Conservation (phyloP, 805 yeast species). For the Myxozyma neotropica region DNA sequence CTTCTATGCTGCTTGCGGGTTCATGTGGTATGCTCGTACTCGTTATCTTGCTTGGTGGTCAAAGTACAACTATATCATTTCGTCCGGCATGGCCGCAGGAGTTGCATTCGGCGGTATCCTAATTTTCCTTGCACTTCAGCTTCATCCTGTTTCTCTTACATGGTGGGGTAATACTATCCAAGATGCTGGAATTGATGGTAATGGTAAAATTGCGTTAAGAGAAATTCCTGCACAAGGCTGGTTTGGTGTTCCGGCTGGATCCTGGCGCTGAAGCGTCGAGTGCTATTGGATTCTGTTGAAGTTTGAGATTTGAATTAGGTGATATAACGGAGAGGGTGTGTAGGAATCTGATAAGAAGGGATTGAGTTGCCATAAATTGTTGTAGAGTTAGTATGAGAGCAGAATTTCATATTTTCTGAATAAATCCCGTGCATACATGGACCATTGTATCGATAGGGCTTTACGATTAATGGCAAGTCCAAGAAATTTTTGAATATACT, state of each 20-base stretch:
- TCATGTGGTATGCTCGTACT: slow-evolving; percentile 15
- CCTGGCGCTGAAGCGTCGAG: neutral
- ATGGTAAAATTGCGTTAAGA: slow-evolving; percentile 6
- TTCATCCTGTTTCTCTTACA: slow-evolving; percentile 43
- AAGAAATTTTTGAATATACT: no score
- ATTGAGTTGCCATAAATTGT: no score
- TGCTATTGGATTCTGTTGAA: neutral
- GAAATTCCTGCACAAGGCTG: slow-evolving; percentile 13
- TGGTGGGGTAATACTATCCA: slow-evolving; percentile 67
- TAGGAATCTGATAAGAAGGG: no score
- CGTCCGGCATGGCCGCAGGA: slow-evolving; percentile 68
- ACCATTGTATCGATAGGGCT: no score
- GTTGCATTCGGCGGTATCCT: slow-evolving; percentile 65
- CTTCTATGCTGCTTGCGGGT: slow-evolving; percentile 7
- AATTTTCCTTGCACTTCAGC: slow-evolving; percentile 55
- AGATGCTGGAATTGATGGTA: slow-evolving; percentile 18
- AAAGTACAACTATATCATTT: slow-evolving; percentile 53
- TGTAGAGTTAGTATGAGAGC: no score
- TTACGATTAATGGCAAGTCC: no score
- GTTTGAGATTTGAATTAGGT: neutral
- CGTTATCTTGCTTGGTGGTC: slow-evolving; percentile 28
- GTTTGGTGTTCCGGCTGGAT: slow-evolving; percentile 41
- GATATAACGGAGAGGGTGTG: no score
- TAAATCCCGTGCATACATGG: no score
- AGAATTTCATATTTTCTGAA: no score